Evolutionary conservation across 1,139 yeast species (phyloP), one percentile per base, ranked within the genome.

Genomic region (Pichia sp.): DNA sequence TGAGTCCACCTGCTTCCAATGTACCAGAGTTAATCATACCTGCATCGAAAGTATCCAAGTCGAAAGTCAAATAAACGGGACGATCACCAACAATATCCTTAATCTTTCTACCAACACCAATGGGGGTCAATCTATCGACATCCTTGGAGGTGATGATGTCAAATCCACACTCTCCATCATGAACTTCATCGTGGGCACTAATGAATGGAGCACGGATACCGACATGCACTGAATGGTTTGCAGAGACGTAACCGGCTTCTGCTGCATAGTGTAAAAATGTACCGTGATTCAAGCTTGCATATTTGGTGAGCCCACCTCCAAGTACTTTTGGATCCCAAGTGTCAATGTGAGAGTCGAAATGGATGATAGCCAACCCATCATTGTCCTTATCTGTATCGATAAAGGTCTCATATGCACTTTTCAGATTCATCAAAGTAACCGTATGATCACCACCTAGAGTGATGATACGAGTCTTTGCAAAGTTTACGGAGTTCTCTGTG

Each of bases 401-500:
- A 36, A 58, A 62, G 17, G 63, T 53, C 45, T 73, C 77, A 44
- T 60, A 67, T 1, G 72, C 72, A 10, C 76, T 64, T 44, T 60
- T 64, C 22, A 74, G 52, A 3, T 71, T 64, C 72, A 70, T 67
- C 17, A 74, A 58, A 2, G 74, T 61, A 25, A 73, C 58, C 6
- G 79, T 72, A 46, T 74, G 80, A 48, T 74, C 80, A 10, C 80
- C 80, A 2, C 80, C 80, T 46, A 74, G 53, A 8, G 77, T 71
- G 24, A 74, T 63, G 22, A 72, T 57, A 42, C 60, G 59, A 4
- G 58, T 44, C 6, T 47, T 40, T 6, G 46, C 37, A 33, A 32
- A 48, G 18, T 42, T 34, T 11, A 37, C 37, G 2, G 49, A 42
- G 14, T 41, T 41, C 1, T 21, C n/a, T 3, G 48, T 34, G 0